Evolutionary conservation across 2,329 filamentous ascomycete genomes (phyloP).

Genomic region (Ophiostoma australiae): DNA sequence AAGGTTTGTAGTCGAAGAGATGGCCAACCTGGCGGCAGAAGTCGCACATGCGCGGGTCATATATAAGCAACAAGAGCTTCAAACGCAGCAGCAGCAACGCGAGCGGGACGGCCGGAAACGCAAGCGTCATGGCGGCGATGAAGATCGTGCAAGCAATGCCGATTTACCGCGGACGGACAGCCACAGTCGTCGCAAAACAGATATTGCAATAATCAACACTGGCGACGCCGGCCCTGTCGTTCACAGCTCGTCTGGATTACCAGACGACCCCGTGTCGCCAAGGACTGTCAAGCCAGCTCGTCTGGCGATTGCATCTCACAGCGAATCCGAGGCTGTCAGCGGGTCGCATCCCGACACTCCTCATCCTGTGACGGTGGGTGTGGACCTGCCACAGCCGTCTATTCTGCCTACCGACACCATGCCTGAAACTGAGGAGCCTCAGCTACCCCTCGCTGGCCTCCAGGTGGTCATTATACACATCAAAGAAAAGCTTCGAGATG

Average conservation of each 20-base stretch:
- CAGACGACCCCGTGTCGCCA: conserved; percentile 50
- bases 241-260: conserved; percentile 15
- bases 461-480: conserved; percentile 88
- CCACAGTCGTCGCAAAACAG: conserved; percentile 25
- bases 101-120: conserved; percentile 52
- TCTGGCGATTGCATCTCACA: conserved; percentile 23
- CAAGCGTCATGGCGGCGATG: conserved; percentile 49
- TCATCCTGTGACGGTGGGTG: conserved; percentile 35
- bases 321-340: conserved; percentile 12
- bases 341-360: conserved; percentile 33
- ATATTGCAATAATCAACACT: not conserved
- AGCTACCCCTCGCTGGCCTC: conserved; percentile 60
- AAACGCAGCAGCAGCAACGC: conserved; percentile 12
- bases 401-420: not conserved
- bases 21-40: conserved; percentile 64
- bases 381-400: conserved; percentile 14
- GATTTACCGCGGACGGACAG: conserved; percentile 17
- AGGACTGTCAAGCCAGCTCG: conserved; percentile 39
- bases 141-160: conserved; percentile 29
- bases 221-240: not conserved
- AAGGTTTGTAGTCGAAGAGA: conserved; percentile 72
- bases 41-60: conserved; percentile 52
- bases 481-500: conserved; percentile 78
- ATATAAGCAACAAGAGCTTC: conserved; percentile 18
- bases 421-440: conserved; percentile 17